Percentiles rank a stretch among this genome's conserved stretches.
Evolutionary conservation across 2,329 filamentous ascomycete genomes (phyloP).

Genomic region (Didymella exigua): DNA sequence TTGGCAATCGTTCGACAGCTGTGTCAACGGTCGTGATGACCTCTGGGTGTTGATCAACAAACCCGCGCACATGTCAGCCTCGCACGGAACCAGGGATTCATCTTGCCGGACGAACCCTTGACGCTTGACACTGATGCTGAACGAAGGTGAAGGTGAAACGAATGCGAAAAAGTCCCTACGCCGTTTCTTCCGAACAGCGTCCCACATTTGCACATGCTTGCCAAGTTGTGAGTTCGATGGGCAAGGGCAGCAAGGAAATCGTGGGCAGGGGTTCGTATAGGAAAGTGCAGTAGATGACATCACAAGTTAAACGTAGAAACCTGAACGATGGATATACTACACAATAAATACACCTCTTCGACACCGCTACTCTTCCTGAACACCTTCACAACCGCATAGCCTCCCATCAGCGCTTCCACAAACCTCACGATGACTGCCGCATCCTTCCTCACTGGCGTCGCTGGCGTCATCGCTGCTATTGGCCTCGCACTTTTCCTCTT

Average conservation of each 20-base stretch:
- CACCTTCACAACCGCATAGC: not conserved
- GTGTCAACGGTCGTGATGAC: not conserved
- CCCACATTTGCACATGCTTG: conserved; percentile 9
- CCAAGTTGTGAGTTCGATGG: conserved; percentile 8
- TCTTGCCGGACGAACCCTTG: conserved; percentile 2
- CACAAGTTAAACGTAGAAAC: conserved; percentile 9
- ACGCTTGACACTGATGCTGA: conserved; percentile 1
- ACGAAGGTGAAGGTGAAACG: conserved; percentile 11
- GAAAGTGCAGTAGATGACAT: conserved; percentile 9
- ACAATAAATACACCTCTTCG: not conserved
- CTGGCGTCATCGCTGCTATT: conserved; percentile 45
- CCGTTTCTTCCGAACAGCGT: conserved; percentile 10
- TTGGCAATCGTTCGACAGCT: not conserved
- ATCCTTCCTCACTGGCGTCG: conserved; percentile 39
- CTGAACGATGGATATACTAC: conserved; percentile 1
- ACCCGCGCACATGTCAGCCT: not conserved
- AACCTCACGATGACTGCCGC: conserved; percentile 33
- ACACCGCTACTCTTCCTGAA: not conserved
- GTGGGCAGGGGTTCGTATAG: conserved; percentile 9
- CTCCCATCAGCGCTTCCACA: not conserved
- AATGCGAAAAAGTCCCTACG: conserved; percentile 12
- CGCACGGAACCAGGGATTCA: not conserved
- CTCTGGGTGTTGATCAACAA: not conserved
- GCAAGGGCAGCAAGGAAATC: conserved; percentile 1
- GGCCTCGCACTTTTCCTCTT: conserved; percentile 54